Evolutionary conservation across 2,329 filamentous ascomycete species (phyloP), one percentile per base, ranked within the genome.

Genomic region (Ophiostoma triangulosporum): DNA sequence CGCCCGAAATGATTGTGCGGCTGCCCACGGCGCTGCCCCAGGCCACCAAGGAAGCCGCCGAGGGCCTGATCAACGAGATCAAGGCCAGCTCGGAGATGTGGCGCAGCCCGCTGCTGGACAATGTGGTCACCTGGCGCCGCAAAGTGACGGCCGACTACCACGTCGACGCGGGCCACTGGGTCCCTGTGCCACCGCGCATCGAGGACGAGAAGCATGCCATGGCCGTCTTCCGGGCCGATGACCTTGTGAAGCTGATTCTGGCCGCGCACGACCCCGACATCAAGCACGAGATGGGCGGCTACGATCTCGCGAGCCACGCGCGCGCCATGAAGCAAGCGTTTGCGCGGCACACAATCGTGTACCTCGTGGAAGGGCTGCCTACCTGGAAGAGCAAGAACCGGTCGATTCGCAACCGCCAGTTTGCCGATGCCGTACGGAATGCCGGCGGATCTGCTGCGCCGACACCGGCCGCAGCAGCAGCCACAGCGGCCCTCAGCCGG

Each of bases 1-100:
- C 81, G 0, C 76, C 76, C 0, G 86, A 93, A 64, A 91, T 93
- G 86, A 82, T 91, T 50, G 73, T 88, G 1, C 78, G 87, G 60
- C 69, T 91, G 24, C 77, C 86, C 0, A 66, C 68, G 0, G 74
- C 73, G 1, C 67, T 91, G 1, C 66, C 75, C 22, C 64, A 72
- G 0, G 69, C 66, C 0, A 62, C 74, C 24, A 69, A 63, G 24
- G 64, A 71, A 1, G 74, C 77, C 48, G 64, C 76, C 5, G 67
- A 74, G 52, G 64, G 69, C 1, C 66, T 82, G n/a, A 68, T 84
- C 0, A 63, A 67, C 2, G 70, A 73, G 1, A 61, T 81, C 3
- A 67, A 72, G 14, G 74, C 80, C 9, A 64, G 77, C 50, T 66
- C 70, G 55, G 62, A 66, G 26, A 64, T 64, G 3, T 76, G 72